Conservation (phyloP, 805 yeast species). For the Sugiyamaella boreocaroliniensis region DNA sequence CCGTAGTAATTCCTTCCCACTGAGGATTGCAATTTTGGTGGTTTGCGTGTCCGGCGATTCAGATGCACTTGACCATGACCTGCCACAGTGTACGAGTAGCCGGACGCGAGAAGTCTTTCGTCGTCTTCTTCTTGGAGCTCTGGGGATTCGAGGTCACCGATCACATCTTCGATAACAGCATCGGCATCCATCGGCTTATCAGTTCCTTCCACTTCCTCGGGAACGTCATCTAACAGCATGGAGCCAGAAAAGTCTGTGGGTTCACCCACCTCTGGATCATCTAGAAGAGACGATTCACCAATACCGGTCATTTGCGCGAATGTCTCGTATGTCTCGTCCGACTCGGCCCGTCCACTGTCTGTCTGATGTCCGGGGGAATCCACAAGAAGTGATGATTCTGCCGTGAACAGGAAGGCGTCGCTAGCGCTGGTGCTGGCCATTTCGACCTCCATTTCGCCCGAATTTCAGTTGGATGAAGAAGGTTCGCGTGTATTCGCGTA, state of each 20-base stretch:
- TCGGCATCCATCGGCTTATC: background rate
- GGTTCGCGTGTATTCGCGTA: background rate
- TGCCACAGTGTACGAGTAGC: background rate
- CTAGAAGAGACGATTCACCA: background rate
- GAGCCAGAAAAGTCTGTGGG: background rate
- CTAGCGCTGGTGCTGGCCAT: background rate
- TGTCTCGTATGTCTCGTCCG: background rate
- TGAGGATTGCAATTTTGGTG: background rate
- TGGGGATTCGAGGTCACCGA: too few relatives aligned
- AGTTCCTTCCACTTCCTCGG: background rate
- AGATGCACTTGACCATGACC: background rate
- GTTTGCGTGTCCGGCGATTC: background rate
- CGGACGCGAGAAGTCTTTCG: background rate
- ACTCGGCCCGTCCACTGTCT: too few relatives aligned
- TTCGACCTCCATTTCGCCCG: background rate
- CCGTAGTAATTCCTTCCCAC: constrained; percentile 15
- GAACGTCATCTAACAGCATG: background rate
- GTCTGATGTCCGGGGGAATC: background rate
- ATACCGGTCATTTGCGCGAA: background rate
- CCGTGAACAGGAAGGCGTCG: background rate
- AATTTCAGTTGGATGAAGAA: background rate
- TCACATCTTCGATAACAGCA: background rate
- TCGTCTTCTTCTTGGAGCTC: background rate
- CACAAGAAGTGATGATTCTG: background rate
- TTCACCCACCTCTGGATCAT: background rate